Conservation (phyloP, 345 rosid species). For the Aquilaria malaccensis region DNA sequence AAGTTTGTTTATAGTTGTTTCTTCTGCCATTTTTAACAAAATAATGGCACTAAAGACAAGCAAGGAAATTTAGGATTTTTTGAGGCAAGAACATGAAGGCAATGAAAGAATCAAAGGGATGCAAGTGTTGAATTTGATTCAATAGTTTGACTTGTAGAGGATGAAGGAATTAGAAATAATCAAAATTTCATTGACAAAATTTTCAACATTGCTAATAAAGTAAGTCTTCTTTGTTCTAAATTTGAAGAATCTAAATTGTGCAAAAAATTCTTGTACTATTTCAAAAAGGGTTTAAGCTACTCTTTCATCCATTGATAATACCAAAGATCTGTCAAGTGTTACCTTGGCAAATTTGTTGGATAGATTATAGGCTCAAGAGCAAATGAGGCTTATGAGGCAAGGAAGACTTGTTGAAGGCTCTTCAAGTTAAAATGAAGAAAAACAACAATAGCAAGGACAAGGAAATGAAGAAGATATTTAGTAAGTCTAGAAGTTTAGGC, state of each 20-base stretch:
- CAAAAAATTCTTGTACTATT: no score
- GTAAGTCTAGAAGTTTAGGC: neutral
- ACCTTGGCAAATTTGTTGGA: neutral
- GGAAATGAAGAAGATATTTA: neutral
- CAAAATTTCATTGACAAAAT: no score
- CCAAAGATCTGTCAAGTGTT: no score
- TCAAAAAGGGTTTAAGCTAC: neutral
- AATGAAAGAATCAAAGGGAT: neutral
- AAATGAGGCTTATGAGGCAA: neutral
- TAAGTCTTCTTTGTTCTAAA: no score
- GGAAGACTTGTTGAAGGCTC: neutral
- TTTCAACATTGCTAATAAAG: no score
- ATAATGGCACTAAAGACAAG: no score
- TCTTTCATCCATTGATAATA: neutral
- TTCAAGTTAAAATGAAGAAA: neutral
- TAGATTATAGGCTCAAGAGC: neutral
- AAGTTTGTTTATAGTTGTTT: no score
- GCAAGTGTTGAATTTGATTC: neutral
- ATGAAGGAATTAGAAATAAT: neutral
- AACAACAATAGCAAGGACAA: neutral
- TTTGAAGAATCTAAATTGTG: neutral
- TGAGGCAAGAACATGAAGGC: neutral
- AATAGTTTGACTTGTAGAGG: neutral
- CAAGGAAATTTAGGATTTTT: no score
- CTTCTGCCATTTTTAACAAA: no score